These are phyloP conservation scores for Leccinellum albellum DNA, from an alignment of 768 basidiomycete genomes.

Conservation along the genomic window DNA sequence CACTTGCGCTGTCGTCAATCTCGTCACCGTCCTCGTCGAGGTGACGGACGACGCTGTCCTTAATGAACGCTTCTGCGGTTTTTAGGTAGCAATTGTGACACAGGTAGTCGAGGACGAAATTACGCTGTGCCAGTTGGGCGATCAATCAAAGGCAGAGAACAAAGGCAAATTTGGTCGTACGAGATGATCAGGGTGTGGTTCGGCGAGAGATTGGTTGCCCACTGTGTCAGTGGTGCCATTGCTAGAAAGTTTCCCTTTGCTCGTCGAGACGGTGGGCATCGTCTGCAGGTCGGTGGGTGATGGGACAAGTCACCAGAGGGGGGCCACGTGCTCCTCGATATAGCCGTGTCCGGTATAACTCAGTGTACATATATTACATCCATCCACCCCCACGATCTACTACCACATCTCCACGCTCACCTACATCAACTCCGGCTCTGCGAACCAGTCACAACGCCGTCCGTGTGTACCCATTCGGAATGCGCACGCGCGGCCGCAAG, in stretches of 20 bases:
- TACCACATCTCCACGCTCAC: background rate
- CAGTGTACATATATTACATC: constrained; percentile 1
- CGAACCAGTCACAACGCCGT: constrained; percentile 23
- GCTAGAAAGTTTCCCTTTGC: constrained; percentile 16
- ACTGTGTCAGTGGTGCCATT: constrained; percentile 1
- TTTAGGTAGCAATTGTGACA: constrained; percentile 68
- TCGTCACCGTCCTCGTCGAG: constrained; percentile 73
- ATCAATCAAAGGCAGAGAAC: constrained; percentile 4
- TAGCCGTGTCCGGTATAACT: background rate
- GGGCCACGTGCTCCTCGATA: constrained; percentile 13
- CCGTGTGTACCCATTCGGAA: constrained; percentile 24
- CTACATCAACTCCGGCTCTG: constrained; percentile 38
- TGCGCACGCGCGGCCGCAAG: constrained; percentile 27
- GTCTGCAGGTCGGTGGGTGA: constrained; percentile 3
- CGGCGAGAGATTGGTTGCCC: constrained; percentile 26
- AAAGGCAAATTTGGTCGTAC: constrained; percentile 26
- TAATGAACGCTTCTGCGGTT: constrained; percentile 65
- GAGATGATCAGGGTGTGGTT: constrained; percentile 42
- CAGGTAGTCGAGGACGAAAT: constrained; percentile 73
- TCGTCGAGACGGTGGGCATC: constrained; percentile 16
- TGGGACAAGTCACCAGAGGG: background rate
- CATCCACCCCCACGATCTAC: background rate
- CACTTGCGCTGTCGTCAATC: constrained; percentile 30
- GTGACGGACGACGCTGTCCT: constrained; percentile 58
- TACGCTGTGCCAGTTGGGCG: constrained; percentile 40